Evolutionary conservation across 2,329 filamentous ascomycete genomes (phyloP).

Genomic region (Didymellaceae sp.): DNA sequence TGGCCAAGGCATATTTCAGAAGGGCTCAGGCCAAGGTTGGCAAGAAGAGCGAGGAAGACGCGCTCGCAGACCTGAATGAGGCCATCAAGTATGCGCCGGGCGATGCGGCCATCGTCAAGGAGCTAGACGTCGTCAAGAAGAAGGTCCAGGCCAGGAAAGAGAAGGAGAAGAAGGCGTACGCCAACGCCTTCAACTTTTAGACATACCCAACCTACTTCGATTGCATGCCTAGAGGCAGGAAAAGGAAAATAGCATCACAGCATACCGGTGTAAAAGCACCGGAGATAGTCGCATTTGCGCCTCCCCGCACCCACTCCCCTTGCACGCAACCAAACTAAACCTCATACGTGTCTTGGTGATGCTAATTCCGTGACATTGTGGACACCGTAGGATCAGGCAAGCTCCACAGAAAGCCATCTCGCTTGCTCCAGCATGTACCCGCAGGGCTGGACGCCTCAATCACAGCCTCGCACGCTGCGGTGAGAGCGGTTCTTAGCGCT

Average conservation of each 20-base stretch:
- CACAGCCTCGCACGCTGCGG: neutral
- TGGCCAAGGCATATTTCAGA: conserved; percentile 88
- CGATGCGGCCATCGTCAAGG: conserved; percentile 76
- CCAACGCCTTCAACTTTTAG: conserved; percentile 77
- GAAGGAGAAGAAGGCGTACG: conserved; percentile 91
- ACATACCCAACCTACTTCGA: too few species aligned
- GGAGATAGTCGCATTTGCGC: neutral
- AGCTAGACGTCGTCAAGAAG: conserved; percentile 80
- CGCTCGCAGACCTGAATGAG: conserved; percentile 56
- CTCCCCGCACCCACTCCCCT: neutral
- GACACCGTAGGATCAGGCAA: neutral
- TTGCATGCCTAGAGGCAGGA: too few species aligned
- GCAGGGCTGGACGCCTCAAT: conserved; percentile 5
- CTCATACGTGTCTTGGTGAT: neutral
- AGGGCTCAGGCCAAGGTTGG: conserved; percentile 77
- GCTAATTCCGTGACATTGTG: neutral
- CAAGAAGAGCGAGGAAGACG: conserved; percentile 84
- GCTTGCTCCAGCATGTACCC: neutral
- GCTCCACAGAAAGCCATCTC: neutral
- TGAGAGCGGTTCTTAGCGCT: neutral
- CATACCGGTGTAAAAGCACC: neutral
- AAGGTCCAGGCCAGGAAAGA: conserved; percentile 73
- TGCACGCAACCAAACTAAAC: neutral
- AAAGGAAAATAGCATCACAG: neutral
- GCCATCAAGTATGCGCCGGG: conserved; percentile 62